A percentile compares a stretch with the other conserved stretches of the same genome.
Conservation (phyloP, 768 basidiomycete species). For the Russula sp. region DNA sequence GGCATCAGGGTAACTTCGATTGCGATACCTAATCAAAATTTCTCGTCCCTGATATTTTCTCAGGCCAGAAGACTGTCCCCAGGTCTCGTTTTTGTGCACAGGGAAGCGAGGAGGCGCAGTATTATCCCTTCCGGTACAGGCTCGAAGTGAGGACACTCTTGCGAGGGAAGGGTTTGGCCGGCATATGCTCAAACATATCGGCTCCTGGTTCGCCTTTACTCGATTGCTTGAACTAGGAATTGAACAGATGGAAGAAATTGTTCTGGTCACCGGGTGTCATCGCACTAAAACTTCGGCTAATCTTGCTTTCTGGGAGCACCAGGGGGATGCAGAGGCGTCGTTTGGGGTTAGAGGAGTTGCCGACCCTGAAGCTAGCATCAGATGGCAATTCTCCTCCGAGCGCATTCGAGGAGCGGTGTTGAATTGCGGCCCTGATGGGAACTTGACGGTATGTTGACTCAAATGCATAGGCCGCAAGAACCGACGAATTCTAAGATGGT, state of each 20-base stretch:
- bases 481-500: not conserved
- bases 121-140: not conserved
- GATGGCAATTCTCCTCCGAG: not conserved
- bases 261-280: conserved; percentile 7
- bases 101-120: not conserved
- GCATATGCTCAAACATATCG: conserved; percentile 3
- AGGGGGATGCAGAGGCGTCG: not conserved
- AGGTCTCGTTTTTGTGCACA: not conserved
- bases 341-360: not conserved
- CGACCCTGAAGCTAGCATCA: not conserved
- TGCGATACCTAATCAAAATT: too few relatives aligned
- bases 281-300: not conserved
- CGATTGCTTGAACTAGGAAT: not conserved
- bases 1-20: not conserved
- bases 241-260: conserved; percentile 1
- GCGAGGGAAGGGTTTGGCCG: not conserved
- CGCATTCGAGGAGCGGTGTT: not conserved
- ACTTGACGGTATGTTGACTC: not conserved
- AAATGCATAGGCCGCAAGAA: not conserved
- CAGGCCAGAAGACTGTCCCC: not conserved
- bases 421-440: not conserved
- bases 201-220: not conserved
- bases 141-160: not conserved
- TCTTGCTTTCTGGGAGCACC: not conserved
- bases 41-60: not conserved